Base-by-base conservation (phyloP, 2,329 filamentous ascomycete genomes). In the Aspergillus sp. region DNA sequence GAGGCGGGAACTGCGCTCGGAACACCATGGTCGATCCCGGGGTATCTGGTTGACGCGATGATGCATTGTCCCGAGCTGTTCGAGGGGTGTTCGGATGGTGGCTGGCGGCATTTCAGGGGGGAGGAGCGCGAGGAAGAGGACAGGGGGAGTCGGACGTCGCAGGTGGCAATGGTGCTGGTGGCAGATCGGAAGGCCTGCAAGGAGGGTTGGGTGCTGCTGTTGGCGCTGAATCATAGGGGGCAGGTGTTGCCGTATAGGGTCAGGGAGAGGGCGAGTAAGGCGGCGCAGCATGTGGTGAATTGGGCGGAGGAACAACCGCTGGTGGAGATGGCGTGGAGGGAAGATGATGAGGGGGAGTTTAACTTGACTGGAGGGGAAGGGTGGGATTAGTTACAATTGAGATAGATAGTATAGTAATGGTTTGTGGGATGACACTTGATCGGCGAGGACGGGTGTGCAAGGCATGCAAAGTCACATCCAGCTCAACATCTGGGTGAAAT, bases 51-150 rank as follows among this genome's bases (percentile, higher is more conserved):
- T 32, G 26, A 16, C 1, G 50, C 6, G 12, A 5, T 52, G 50
- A 52, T 52, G 50, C 50, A 52, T 24, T 52, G 50, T 14, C 50
- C 50, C 12, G 50, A 52, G 24, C 24, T 52, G n/a, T 52, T 52
- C 2, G 24, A 32, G 24, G 50, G 50, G 4, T 16, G 9, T 11
- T 32, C 50, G 50, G 50, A 52, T 29, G 50, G 32, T 31, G 50
- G 11, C 4, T 52, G 50, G 50, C 26, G 50, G 50, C 24, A 32
- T 7, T 32, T 32, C 1, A 32, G 16, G 4, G 46, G 7, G 1
- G 50, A 18, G 24, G 50, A 32, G n/a, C 14, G 32, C 20, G 7
- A 29, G 1, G 26, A 29, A 29, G 26, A 29, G 26, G 26, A 29
- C 0, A 29, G 1, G 7, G 26, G 9, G 26, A 29, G 26, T 29